Evolutionary conservation across 768 basidiomycete species (phyloP), one percentile per base, ranked within the genome.

Genomic region (Mycena sanguinolenta): DNA sequence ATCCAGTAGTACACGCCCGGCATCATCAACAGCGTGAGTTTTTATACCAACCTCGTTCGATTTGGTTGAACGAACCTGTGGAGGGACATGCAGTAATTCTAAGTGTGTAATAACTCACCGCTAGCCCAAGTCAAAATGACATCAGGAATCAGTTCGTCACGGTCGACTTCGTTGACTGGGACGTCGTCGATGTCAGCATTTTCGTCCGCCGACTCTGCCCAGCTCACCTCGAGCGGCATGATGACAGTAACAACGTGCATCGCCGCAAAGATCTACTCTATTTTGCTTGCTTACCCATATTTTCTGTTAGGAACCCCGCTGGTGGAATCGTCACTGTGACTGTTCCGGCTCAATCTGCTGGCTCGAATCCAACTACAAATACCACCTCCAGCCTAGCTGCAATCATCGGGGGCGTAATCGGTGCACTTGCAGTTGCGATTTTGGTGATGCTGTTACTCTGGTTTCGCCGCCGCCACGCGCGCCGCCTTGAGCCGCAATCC

Each of bases 401-500:
- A 27, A 69, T 69, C 16, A 25, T 58, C 28, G 67, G 67, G 8
- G 63, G 34, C 28, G 52, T 55, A 17, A 2, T 65, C 3, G 69
- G 63, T n/a, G 63, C 63, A 39, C 63, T 69, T n/a, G 55, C 23
- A 23, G 34, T 61, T 58, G 57, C 39, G 28, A 49, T 25, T 3
- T 36, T 70, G 32, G 38, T 32, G n/a, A 28, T 64, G 23, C 28
- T 61, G 4, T 42, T 42, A 16, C 16, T 60, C 17, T 64, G 38
- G 25, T 25, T 63, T 30, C 52, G 58, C 30, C 55, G 60, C 23
- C 57, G 39, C 50, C 70, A 60, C 13, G 17, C 19, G 46, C 70
- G 32, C 38, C 65, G 61, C 4, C 0, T 42, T 6, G n/a, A 16
- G 8, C 23, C 53, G 19, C 32, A 60, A 46, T 46, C 38, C 8